These are phyloP conservation scores for Letharia columbiana DNA, from an alignment of 495 filamentous ascomycete species.

Conservation along the genomic window DNA sequence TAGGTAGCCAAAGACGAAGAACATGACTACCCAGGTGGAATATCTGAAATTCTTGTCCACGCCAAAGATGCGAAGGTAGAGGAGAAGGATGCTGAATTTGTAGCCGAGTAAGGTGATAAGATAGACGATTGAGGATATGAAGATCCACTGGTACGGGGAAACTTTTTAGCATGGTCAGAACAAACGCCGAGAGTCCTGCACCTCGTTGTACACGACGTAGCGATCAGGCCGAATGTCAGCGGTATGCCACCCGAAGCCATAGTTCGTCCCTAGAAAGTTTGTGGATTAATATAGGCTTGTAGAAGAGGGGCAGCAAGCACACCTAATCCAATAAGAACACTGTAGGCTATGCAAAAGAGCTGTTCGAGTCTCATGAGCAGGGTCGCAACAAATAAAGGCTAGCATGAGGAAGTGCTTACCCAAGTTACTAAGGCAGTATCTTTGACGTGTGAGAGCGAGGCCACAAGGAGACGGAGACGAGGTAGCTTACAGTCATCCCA, in stretches of 20 bases:
- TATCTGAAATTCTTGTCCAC: conserved; percentile 33
- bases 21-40: conserved; percentile 33
- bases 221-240: neutral
- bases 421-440: conserved; percentile 18
- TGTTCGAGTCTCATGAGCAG: conserved; percentile 10
- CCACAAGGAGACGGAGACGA: neutral
- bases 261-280: neutral
- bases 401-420: conserved; percentile 6
- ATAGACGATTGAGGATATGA: conserved; percentile 34
- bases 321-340: conserved; percentile 23
- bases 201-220: conserved; percentile 1
- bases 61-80: conserved; percentile 36
- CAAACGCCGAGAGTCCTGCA: neutral
- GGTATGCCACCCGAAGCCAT: conserved; percentile 13
- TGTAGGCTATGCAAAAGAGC: conserved; percentile 23
- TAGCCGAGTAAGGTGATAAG: conserved; percentile 33
- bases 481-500: conserved; percentile 26
- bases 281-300: neutral
- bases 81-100: conserved; percentile 33
- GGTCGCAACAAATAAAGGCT: neutral
- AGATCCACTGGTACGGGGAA: conserved; percentile 29
- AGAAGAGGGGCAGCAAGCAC: conserved; percentile 3
- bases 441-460: conserved; percentile 11
- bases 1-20: conserved; percentile 37
- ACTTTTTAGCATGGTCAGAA: neutral